phyloP scores from a whole-genome alignment of 257 asterid genomes.

The Forsythia viridissima region DNA sequence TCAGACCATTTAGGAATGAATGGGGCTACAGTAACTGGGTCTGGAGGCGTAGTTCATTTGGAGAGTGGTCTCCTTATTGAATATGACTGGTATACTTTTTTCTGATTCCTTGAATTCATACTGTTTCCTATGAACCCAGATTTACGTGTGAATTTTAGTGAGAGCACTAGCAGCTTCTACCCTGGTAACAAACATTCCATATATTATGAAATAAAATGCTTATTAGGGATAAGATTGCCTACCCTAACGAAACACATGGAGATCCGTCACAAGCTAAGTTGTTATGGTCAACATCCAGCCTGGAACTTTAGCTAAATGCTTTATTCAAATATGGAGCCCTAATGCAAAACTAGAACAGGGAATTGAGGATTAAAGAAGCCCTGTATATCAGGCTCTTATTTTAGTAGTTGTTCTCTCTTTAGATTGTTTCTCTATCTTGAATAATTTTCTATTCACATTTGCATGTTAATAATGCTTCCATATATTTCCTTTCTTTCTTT shows the following conservation, averaged over 20 bases:
- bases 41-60: slow-evolving; percentile 83
- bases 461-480: background rate
- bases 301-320: background rate
- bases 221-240: background rate
- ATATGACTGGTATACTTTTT: slow-evolving; percentile 81
- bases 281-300: background rate
- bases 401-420: background rate
- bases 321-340: background rate
- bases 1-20: slow-evolving; percentile 58
- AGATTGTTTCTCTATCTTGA: background rate
- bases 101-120: slow-evolving; percentile 20
- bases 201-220: background rate
- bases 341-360: background rate
- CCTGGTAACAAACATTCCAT: background rate
- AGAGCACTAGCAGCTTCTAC: background rate
- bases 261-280: background rate
- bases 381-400: background rate
- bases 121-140: slow-evolving; percentile 15
- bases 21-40: slow-evolving; percentile 40
- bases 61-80: slow-evolving; percentile 84
- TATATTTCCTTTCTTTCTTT: background rate
- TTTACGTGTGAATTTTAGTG: slow-evolving; percentile 13
- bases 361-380: background rate
- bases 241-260: background rate
- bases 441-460: background rate